These are phyloP conservation scores for Ogataea degrootiae DNA, from an alignment of 805 yeast genomes.

Conservation along the genomic window DNA sequence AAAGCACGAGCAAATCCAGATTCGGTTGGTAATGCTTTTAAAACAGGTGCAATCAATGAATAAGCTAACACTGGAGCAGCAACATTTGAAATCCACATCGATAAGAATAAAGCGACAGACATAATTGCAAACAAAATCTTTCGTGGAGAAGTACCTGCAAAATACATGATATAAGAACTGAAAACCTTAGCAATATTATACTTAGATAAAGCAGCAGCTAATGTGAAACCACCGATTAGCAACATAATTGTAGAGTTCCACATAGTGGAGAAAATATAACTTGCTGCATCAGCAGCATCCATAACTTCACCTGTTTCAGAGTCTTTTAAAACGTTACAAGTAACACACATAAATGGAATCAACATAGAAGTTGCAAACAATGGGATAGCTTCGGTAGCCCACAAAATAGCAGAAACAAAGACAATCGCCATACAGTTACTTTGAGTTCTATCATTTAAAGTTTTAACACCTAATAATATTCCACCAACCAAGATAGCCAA, in stretches of 20 bases:
- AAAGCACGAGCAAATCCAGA: constrained; percentile 28
- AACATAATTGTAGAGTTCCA: constrained; percentile 51
- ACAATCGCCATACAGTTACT: constrained; percentile 63
- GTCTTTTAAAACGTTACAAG: constrained; percentile 45
- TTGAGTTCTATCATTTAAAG: constrained; percentile 57
- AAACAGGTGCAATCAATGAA: constrained; percentile 45
- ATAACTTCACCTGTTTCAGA: constrained; percentile 38
- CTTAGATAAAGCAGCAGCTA: constrained; percentile 52
- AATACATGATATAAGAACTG: constrained; percentile 43
- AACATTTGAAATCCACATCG: constrained; percentile 57
- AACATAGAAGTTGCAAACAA: constrained; percentile 44
- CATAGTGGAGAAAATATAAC: constrained; percentile 44
- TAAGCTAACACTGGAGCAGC: constrained; percentile 54
- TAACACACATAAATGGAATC: constrained; percentile 43
- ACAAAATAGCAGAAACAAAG: constrained; percentile 47
- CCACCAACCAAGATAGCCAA: constrained; percentile 49
- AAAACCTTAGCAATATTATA: constrained; percentile 47
- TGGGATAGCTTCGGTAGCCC: constrained; percentile 52
- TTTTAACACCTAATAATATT: constrained; percentile 50
- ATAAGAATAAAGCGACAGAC: constrained; percentile 46
- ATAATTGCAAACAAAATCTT: constrained; percentile 43
- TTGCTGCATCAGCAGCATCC: constrained; percentile 38
- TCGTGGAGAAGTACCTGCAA: constrained; percentile 49
- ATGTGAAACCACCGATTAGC: constrained; percentile 49
- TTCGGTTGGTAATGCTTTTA: constrained; percentile 36